phyloP scores from a whole-genome alignment of 2,329 filamentous ascomycete genomes.

The Colletotrichum australisinense region DNA sequence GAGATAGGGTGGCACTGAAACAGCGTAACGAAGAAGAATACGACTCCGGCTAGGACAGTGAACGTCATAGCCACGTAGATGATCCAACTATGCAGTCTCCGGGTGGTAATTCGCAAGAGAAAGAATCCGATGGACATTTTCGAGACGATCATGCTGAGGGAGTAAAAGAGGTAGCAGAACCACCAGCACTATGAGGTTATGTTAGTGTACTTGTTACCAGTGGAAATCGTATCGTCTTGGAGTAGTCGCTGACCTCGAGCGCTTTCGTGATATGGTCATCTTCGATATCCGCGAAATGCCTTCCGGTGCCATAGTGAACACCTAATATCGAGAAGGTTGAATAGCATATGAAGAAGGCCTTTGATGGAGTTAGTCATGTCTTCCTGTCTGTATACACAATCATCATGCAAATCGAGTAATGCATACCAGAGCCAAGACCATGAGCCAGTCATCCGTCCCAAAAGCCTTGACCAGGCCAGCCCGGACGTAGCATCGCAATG shows the following conservation, averaged over 20 bases:
- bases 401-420: not conserved
- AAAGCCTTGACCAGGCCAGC: slow-evolving; percentile 49
- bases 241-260: slow-evolving; percentile 45
- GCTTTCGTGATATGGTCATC: slow-evolving; percentile 42
- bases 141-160: slow-evolving; percentile 48
- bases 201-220: not conserved
- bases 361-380: not conserved
- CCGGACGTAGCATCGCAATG: slow-evolving; percentile 49
- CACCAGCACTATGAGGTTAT: slow-evolving; percentile 45
- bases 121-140: slow-evolving; percentile 58
- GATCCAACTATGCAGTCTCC: slow-evolving; percentile 46
- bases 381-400: not conserved
- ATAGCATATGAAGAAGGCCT: slow-evolving; percentile 52
- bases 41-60: slow-evolving; percentile 49
- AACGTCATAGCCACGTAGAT: slow-evolving; percentile 49
- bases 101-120: slow-evolving; percentile 52
- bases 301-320: slow-evolving; percentile 53
- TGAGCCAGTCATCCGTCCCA: slow-evolving; percentile 53
- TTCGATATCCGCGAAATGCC: slow-evolving; percentile 47
- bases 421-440: slow-evolving; percentile 49
- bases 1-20: slow-evolving; percentile 54
- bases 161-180: slow-evolving; percentile 52
- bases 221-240: not conserved
- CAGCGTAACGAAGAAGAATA: slow-evolving; percentile 55
- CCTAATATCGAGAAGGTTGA: slow-evolving; percentile 47